A percentile compares a stretch with the other conserved stretches of the same genome.
Evolutionary conservation across 305 asterid species (phyloP).

Genomic region (Fraxinus ornus): DNA sequence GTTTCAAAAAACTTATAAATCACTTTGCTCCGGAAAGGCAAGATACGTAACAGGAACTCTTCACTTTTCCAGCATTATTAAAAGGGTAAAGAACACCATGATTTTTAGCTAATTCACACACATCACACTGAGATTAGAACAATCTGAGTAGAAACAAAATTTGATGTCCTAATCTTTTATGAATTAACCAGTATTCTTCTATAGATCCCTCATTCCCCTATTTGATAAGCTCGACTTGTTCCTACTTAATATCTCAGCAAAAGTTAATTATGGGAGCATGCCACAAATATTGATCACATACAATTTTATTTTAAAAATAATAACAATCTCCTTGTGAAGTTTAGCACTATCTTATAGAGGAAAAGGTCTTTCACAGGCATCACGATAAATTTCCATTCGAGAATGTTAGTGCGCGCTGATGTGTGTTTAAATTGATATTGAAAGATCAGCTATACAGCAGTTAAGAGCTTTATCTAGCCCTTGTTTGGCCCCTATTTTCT

Average conservation of each 20-base stretch:
- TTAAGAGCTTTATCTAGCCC: not conserved
- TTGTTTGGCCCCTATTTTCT: not conserved
- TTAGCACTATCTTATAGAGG: not conserved
- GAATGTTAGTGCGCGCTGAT: not conserved
- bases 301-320: not conserved
- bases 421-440: not conserved
- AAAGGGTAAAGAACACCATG: not conserved
- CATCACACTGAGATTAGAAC: not conserved
- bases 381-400: not conserved
- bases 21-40: not conserved
- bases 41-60: not conserved
- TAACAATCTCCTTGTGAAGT: not conserved
- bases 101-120: not conserved
- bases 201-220: not conserved
- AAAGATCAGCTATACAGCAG: not conserved
- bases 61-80: not conserved
- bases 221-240: not conserved
- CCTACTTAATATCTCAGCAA: not conserved
- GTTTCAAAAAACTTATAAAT: not conserved
- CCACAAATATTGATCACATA: not conserved
- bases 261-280: not conserved
- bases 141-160: not conserved
- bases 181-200: not conserved
- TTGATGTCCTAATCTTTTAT: not conserved
- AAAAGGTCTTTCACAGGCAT: not conserved